Percentiles rank a stretch among this genome's conserved stretches.
phyloP scores from a whole-genome alignment of 805 yeast species.

The Jamesozyma piceae region DNA sequence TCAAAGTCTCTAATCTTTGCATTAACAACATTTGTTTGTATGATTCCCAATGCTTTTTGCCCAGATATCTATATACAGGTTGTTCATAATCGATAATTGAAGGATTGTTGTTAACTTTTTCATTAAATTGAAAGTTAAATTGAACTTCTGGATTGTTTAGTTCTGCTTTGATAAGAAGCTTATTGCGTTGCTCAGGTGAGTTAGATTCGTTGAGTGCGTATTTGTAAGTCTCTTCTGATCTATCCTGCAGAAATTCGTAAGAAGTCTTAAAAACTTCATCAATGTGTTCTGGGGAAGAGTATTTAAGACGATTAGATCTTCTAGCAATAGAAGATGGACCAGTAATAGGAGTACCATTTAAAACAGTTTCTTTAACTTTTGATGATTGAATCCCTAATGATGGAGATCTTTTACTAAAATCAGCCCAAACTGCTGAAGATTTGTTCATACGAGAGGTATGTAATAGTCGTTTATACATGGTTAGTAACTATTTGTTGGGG shows the following conservation, averaged over 20 bases:
- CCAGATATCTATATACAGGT: constrained; percentile 71
- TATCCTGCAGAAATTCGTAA: constrained; percentile 44
- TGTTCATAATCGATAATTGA: constrained; percentile 52
- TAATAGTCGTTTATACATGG: constrained; percentile 19
- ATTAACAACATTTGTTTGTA: constrained; percentile 67
- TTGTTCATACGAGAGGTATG: constrained; percentile 9
- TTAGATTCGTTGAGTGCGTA: background rate
- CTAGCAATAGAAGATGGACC: constrained; percentile 50
- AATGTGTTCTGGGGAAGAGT: constrained; percentile 60
- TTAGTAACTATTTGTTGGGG: no score
- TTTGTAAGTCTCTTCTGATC: constrained; percentile 28
- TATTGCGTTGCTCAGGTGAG: constrained; percentile 18
- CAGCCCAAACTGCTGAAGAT: constrained; percentile 21
- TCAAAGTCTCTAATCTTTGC: constrained; percentile 84
- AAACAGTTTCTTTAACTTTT: constrained; percentile 24
- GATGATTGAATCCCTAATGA: constrained; percentile 25
- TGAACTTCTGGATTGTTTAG: constrained; percentile 74
- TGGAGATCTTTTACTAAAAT: constrained; percentile 16
- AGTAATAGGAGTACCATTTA: constrained; percentile 27
- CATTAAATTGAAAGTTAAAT: constrained; percentile 47
- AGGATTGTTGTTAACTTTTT: constrained; percentile 32
- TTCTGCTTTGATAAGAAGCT: constrained; percentile 53
- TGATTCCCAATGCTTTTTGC: constrained; percentile 62
- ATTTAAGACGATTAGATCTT: constrained; percentile 38
- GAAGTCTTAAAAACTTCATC: constrained; percentile 67